phyloP scores from a whole-genome alignment of 257 asterid species.

The Jacaranda mimosifolia region DNA sequence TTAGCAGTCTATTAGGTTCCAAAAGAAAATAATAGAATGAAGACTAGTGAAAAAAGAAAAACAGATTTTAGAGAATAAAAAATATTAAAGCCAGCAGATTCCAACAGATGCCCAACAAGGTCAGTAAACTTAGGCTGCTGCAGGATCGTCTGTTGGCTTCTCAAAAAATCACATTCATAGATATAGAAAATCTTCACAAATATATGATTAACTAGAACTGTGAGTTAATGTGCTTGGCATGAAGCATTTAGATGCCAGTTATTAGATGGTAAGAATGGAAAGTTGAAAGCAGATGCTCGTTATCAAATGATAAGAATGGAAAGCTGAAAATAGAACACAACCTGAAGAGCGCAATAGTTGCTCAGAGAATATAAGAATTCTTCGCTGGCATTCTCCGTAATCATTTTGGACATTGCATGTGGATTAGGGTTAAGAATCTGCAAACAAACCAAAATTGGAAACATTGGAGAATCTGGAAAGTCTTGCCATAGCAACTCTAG shows the following conservation, averaged over 20 bases:
- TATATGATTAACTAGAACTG: not conserved
- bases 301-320: constrained; percentile 28
- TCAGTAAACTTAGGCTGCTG: not conserved
- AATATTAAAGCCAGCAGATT: not conserved
- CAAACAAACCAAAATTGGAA: constrained; percentile 24
- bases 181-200: constrained; percentile 6
- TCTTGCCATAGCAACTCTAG: constrained; percentile 13
- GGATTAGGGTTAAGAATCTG: constrained; percentile 99
- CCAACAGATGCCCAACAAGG: not conserved
- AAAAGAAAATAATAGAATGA: not conserved
- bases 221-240: constrained; percentile 26
- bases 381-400: constrained; percentile 96
- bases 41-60: not conserved
- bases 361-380: constrained; percentile 85
- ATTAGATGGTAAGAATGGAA: no score
- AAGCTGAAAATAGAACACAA: constrained; percentile 39
- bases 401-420: constrained; percentile 97
- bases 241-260: constrained; percentile 29
- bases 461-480: constrained; percentile 26
- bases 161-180: no score
- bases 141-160: no score
- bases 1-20: not conserved
- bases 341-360: constrained; percentile 99
- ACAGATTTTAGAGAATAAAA: not conserved
- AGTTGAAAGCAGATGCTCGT: no score